Conservation (phyloP, 1,284 basidiomycete species). For the Puccinia horiana region DNA sequence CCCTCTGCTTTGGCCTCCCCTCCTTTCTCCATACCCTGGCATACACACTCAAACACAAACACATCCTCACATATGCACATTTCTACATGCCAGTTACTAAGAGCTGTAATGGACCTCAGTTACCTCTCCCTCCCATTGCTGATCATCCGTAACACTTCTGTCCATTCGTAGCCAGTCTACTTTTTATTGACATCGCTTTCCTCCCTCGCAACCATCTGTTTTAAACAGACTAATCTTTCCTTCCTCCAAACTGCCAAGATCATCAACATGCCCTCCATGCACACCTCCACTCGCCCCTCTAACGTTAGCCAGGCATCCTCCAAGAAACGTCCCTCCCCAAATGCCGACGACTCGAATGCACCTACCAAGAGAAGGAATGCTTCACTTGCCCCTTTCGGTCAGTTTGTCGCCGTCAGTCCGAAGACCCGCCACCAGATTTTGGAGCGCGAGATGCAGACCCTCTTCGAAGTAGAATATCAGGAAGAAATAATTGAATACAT, state of each 20-base stretch:
- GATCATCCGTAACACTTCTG: not conserved
- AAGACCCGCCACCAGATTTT: conserved; percentile 52
- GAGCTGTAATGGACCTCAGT: conserved; percentile 1
- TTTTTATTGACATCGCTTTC: not conserved
- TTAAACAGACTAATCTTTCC: not conserved
- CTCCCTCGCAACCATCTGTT: not conserved
- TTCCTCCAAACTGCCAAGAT: not conserved
- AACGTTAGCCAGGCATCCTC: conserved; percentile 31
- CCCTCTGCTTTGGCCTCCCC: conserved; percentile 2
- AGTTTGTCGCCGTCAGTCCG: conserved; percentile 49
- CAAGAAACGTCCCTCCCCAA: conserved; percentile 49
- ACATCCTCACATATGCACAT: not conserved
- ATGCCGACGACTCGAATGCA: conserved; percentile 15
- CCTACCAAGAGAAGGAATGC: conserved; percentile 15
- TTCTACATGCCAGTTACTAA: not conserved
- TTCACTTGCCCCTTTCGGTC: conserved; percentile 18
- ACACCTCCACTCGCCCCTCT: not conserved
- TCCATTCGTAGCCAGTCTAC: not conserved
- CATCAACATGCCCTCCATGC: conserved; percentile 1
- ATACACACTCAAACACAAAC: conserved; percentile 24
- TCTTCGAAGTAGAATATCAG: conserved; percentile 85
- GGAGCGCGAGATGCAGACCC: conserved; percentile 59
- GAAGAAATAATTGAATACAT: conserved; percentile 91
- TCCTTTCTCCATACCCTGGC: conserved; percentile 12
- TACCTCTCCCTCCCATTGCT: not conserved